A percentile compares a stretch with the other conserved stretches of the same genome.
phyloP scores from a whole-genome alignment of 495 filamentous ascomycete species.

The Xylaria sp. region DNA sequence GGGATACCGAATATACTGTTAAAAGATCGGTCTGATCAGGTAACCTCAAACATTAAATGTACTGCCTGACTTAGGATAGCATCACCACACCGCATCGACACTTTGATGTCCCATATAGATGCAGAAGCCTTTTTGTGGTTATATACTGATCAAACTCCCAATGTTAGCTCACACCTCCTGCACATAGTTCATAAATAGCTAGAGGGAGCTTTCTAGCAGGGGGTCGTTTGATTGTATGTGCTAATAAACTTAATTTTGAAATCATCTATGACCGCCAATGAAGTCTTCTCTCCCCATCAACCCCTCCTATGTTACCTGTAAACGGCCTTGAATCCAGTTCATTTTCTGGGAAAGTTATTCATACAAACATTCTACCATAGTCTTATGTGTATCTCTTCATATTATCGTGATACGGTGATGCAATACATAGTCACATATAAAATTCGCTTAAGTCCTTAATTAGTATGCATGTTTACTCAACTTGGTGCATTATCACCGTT shows the following conservation, averaged over 20 bases:
- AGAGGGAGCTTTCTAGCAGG: neutral
- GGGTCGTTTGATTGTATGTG: neutral
- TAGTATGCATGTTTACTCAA: too few species aligned
- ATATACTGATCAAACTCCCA: neutral
- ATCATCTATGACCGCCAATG: neutral
- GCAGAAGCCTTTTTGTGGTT: neutral
- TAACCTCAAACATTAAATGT: neutral
- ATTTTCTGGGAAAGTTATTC: neutral
- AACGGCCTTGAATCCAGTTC: neutral
- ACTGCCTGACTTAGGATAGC: neutral
- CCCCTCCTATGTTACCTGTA: neutral
- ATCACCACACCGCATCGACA: neutral
- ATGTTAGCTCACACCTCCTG: neutral
- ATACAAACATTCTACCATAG: too few species aligned
- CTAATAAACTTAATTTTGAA: neutral
- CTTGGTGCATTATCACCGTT: too few species aligned
- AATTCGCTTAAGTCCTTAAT: too few species aligned
- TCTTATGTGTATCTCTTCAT: too few species aligned
- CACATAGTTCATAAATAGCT: neutral
- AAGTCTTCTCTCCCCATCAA: neutral
- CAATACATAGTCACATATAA: too few species aligned
- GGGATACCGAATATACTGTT: neutral
- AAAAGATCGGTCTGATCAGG: neutral
- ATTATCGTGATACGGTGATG: too few species aligned
- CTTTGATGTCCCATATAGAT: neutral